Evolutionary conservation across 176 grass and related monocot species (phyloP).

Genomic region (Oryza officinalis): DNA sequence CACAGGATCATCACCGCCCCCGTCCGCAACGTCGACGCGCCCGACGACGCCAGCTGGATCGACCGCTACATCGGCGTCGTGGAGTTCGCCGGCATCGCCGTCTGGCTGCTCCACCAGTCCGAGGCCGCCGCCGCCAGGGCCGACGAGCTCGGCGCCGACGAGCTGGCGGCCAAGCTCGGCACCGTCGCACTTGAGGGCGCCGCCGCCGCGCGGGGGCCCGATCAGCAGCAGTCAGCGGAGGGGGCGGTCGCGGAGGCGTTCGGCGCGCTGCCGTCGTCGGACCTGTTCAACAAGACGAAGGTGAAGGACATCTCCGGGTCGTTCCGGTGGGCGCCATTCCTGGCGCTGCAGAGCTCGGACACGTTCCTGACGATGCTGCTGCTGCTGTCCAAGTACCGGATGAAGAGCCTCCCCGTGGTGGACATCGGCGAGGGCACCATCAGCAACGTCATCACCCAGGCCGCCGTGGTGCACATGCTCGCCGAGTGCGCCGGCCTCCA

Average conservation of each 20-base stretch:
- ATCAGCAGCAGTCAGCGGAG: not conserved
- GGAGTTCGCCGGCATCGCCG: constrained; percentile 90
- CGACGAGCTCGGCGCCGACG: constrained; percentile 39
- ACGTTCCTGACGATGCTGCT: constrained; percentile 92
- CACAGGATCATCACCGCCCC: constrained; percentile 84
- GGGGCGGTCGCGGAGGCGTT: constrained; percentile 51
- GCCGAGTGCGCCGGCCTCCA: constrained; percentile 85
- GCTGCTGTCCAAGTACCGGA: constrained; percentile 90
- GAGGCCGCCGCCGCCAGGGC: constrained; percentile 21
- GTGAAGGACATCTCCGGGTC: constrained; percentile 89
- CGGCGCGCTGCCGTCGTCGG: constrained; percentile 84
- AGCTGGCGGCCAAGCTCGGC: constrained; percentile 64
- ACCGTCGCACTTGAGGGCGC: constrained; percentile 46
- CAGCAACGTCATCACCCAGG: constrained; percentile 88
- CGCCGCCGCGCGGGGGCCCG: not conserved
- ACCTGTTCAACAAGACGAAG: constrained; percentile 95
- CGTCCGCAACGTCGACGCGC: constrained; percentile 79
- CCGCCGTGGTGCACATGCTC: constrained; percentile 91
- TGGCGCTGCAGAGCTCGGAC: constrained; percentile 94
- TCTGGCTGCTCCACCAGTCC: constrained; percentile 85
- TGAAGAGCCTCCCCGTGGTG: constrained; percentile 98
- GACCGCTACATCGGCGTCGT: constrained; percentile 94
- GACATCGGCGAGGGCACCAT: constrained; percentile 86
- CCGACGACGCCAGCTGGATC: constrained; percentile 95
- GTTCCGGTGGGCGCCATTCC: constrained; percentile 96